Percentiles rank a stretch among this genome's conserved stretches.
Conservation (phyloP, 805 yeast genomes). For the Wickerhamiella occidentalis region DNA sequence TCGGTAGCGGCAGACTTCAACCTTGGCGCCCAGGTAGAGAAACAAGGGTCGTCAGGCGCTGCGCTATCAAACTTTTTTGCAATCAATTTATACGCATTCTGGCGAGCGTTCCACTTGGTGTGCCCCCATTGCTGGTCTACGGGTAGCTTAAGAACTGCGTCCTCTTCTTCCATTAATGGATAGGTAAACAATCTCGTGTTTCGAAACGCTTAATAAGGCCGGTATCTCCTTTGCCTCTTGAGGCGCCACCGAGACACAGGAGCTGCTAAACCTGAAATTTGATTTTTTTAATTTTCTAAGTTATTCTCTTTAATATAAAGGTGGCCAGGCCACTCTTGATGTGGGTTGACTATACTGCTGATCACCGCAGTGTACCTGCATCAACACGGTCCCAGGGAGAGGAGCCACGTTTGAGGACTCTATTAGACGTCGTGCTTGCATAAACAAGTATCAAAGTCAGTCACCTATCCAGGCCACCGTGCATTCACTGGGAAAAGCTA, state of each 20-base stretch:
- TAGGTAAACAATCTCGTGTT: constrained; percentile 4
- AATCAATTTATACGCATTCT: constrained; percentile 63
- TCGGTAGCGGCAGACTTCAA: constrained; percentile 56
- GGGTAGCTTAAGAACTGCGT: constrained; percentile 52
- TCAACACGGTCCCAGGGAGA: background rate
- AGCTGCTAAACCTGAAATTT: no score
- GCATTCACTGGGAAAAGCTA: no score
- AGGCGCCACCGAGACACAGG: no score
- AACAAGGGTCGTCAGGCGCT: constrained; percentile 44
- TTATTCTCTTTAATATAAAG: no score
- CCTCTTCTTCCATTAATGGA: constrained; percentile 28
- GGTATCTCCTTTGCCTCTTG: background rate
- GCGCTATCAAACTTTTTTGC: constrained; percentile 42
- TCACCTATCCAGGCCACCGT: no score
- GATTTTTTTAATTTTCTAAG: no score
- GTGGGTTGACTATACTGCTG: background rate
- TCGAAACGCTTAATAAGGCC: background rate
- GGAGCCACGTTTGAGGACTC: no score
- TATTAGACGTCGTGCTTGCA: no score
- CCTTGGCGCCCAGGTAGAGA: constrained; percentile 37
- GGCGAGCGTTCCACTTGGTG: constrained; percentile 78
- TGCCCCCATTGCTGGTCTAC: constrained; percentile 54
- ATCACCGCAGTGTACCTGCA: constrained; percentile 3
- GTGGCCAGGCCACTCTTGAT: background rate
- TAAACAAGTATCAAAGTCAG: no score